Evolutionary conservation across 257 asterid species (phyloP), one percentile per base, ranked within the genome.

Genomic region (Nicotiana paniculata): DNA sequence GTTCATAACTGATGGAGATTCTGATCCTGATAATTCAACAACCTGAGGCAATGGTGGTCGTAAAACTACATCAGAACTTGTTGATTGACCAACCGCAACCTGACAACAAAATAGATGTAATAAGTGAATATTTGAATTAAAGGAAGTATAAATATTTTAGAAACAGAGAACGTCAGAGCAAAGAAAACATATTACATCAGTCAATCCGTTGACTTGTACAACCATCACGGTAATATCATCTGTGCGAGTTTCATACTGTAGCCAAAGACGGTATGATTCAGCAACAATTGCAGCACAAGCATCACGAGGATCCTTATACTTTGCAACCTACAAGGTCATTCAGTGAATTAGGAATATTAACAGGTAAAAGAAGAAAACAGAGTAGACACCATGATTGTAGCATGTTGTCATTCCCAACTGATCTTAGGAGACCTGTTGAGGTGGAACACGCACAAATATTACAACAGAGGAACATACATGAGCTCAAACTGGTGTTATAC

Each of bases 221-320:
- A 96, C 96, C 81, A 96, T 92, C 86, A 96, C 97, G 9, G 99
- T 94, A 72, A 94, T 94, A 86, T 96, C 99, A 89, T 96, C 99
- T n/a, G 99, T 96, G 28, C 98, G 98, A 84, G 97, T 96, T 90
- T 96, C 99, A 87, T 87, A 93, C 82, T 96, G 98, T 55, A 96
- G 89, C 99, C 99, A 96, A 67, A 93, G 93, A 67, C 96, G 97
- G 88, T 96, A 96, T 63, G 99, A 94, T 86, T 96, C 97, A 48
- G 98, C 97, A 86, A 94, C 99, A 89, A 96, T 92, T 81, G 97
- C 99, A 86, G 98, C 97, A 91, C 99, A 96, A 85, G 99, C 99
- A 88, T 96, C 98, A 80, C 92, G 95, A 13, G 99, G 98, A 82
- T 96, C 99, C 90, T 94, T 93, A 79, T 90, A 87, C 84, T 92